These are phyloP conservation scores for Antarctomyces pellizariae DNA, from an alignment of 495 filamentous ascomycete genomes.

Conservation along the genomic window DNA sequence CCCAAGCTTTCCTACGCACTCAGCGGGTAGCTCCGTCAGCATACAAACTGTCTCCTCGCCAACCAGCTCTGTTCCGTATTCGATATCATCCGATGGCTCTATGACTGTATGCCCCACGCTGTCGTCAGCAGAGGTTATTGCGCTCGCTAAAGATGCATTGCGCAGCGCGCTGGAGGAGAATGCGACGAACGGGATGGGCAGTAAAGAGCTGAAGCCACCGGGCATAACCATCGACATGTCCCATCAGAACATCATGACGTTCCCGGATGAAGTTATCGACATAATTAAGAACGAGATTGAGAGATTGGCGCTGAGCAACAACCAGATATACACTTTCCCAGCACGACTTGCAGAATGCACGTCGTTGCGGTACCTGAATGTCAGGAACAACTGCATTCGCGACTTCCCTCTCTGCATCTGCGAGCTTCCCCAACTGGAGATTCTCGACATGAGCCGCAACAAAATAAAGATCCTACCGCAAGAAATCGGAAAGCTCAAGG, in stretches of 20 bases:
- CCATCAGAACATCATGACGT: constrained; percentile 50
- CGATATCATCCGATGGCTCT: too few species aligned
- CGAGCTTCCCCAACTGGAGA: constrained; percentile 66
- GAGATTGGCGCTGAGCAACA: constrained; percentile 79
- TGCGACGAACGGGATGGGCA: constrained; percentile 41
- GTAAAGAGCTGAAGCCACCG: constrained; percentile 45
- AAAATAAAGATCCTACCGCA: constrained; percentile 54
- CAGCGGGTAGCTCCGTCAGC: too few species aligned
- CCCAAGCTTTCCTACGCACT: too few species aligned
- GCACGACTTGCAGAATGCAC: constrained; percentile 65
- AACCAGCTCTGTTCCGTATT: background rate
- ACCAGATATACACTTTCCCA: constrained; percentile 58
- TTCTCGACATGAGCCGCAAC: constrained; percentile 77
- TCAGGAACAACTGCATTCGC: constrained; percentile 63
- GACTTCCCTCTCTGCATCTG: constrained; percentile 66
- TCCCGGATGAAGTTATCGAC: constrained; percentile 78
- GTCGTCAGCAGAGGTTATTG: constrained; percentile 25
- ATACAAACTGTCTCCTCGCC: too few species aligned
- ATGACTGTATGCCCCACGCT: constrained; percentile 18
- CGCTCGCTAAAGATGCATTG: constrained; percentile 38
- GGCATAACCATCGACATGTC: constrained; percentile 73
- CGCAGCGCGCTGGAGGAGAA: constrained; percentile 42
- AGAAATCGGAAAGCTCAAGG: constrained; percentile 53
- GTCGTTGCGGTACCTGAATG: constrained; percentile 83
- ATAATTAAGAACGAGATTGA: constrained; percentile 85